Conservation (phyloP, 2,329 filamentous ascomycete species). For the Colletotrichum gigasporum region DNA sequence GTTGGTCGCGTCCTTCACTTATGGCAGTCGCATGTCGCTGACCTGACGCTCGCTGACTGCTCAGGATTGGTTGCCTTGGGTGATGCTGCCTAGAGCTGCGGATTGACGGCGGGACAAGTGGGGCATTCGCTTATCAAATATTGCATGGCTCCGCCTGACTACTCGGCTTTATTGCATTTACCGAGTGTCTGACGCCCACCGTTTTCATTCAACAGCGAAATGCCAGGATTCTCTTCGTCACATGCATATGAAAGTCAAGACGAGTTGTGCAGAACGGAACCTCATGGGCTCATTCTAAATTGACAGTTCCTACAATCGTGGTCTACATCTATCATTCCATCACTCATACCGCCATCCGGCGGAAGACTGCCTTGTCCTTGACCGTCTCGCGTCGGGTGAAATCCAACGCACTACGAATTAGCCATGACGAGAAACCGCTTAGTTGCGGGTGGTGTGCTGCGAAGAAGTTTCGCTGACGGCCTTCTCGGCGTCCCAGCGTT, state of each 20-base stretch:
- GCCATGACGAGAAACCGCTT: neutral
- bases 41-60: neutral
- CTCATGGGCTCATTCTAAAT: neutral
- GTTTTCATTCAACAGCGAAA: too few species aligned
- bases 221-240: too few species aligned
- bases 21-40: conserved; percentile 8
- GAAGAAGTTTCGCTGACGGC: conserved; percentile 30
- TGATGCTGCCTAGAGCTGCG: conserved; percentile 25
- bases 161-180: neutral
- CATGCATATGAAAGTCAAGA: too few species aligned
- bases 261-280: neutral
- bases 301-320: conserved; percentile 2
- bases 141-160: too few species aligned
- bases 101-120: neutral
- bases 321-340: neutral
- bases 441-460: conserved; percentile 2
- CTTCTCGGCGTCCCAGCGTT: conserved; percentile 35
- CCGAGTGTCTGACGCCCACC: too few species aligned
- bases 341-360: neutral
- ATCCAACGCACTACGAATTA: neutral
- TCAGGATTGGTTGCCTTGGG: conserved; percentile 28
- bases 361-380: neutral
- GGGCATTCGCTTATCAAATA: too few species aligned
- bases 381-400: neutral
- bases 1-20: conserved; percentile 2